Evolutionary conservation across 1,284 basidiomycete species (phyloP).

Genomic region (Meira miltonrushii): DNA sequence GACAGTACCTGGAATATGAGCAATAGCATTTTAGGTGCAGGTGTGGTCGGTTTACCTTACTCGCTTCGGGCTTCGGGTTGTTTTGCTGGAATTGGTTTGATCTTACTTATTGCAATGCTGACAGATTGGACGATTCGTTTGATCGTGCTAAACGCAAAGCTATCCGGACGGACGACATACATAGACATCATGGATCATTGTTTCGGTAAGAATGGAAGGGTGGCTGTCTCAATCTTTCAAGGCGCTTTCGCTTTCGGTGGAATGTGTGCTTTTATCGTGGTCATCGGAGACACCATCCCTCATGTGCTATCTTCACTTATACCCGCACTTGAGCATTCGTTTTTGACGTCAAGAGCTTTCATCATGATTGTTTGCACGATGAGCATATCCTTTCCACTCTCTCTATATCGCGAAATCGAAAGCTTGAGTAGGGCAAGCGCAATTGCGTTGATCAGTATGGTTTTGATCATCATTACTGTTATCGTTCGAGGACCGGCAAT

Average conservation of each 20-base stretch:
- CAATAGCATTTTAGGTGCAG: constrained; percentile 92
- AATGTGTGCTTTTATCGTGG: constrained; percentile 55
- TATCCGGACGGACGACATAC: constrained; percentile 85
- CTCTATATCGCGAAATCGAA: constrained; percentile 92
- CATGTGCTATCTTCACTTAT: constrained; percentile 80
- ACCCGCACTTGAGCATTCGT: constrained; percentile 69
- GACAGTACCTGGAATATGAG: constrained; percentile 89
- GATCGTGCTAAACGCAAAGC: constrained; percentile 83
- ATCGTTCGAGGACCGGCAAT: constrained; percentile 78
- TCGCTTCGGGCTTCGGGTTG: constrained; percentile 88
- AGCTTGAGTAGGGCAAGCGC: constrained; percentile 88
- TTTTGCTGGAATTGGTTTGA: constrained; percentile 73
- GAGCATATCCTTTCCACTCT: constrained; percentile 75
- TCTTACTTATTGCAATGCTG: constrained; percentile 72
- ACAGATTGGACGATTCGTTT: constrained; percentile 99
- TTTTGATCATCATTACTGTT: constrained; percentile 84
- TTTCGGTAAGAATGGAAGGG: constrained; percentile 66
- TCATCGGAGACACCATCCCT: constrained; percentile 84
- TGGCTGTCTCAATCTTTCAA: constrained; percentile 93
- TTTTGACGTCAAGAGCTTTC: constrained; percentile 80
- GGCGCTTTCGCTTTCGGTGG: constrained; percentile 96
- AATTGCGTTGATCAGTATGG: constrained; percentile 73
- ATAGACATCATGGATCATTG: constrained; percentile 95
- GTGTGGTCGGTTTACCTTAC: constrained; percentile 70
- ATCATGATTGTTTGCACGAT: constrained; percentile 61